These are phyloP conservation scores for Hymenotorrendiella dingleyae DNA, from an alignment of 2,329 filamentous ascomycete species.

Conservation along the genomic window DNA sequence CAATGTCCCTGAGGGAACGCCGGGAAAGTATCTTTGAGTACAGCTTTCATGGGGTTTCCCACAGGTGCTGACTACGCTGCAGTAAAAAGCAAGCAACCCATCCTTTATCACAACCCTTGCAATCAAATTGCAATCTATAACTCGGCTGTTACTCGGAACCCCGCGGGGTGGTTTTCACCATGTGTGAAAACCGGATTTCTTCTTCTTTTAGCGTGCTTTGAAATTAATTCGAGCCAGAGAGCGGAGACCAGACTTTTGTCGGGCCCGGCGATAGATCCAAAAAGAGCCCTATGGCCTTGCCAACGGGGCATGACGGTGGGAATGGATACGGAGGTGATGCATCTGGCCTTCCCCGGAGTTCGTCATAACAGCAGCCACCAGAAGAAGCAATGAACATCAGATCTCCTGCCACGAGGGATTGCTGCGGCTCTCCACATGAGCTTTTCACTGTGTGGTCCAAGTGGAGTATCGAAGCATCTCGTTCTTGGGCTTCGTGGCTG, in stretches of 20 bases:
- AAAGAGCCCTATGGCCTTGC: background rate
- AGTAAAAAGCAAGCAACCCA: slow-evolving; percentile 16
- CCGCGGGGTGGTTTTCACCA: slow-evolving; percentile 17
- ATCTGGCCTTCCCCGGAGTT: background rate
- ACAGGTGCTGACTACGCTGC: background rate
- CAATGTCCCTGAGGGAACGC: slow-evolving; percentile 5
- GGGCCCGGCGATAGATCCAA: slow-evolving; percentile 1
- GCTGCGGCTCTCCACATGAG: slow-evolving; percentile 18
- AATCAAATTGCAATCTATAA: slow-evolving; percentile 16
- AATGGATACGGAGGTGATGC: background rate
- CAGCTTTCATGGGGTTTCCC: slow-evolving; percentile 4
- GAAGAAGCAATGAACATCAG: background rate
- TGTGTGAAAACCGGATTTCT: no score
- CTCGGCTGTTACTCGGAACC: background rate
- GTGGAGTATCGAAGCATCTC: slow-evolving; percentile 3
- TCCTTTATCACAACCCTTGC: slow-evolving; percentile 24
- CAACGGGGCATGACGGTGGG: background rate
- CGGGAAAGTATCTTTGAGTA: slow-evolving; percentile 4
- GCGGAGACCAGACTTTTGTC: background rate
- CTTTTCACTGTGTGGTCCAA: slow-evolving; percentile 3
- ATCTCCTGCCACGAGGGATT: slow-evolving; percentile 20
- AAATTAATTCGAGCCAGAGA: no score
- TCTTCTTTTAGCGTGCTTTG: background rate
- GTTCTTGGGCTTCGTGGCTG: slow-evolving; percentile 4
- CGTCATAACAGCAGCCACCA: background rate